Base-by-base conservation (phyloP, 2,329 filamentous ascomycete species). In the Sclerotinia spermophila region DNA sequence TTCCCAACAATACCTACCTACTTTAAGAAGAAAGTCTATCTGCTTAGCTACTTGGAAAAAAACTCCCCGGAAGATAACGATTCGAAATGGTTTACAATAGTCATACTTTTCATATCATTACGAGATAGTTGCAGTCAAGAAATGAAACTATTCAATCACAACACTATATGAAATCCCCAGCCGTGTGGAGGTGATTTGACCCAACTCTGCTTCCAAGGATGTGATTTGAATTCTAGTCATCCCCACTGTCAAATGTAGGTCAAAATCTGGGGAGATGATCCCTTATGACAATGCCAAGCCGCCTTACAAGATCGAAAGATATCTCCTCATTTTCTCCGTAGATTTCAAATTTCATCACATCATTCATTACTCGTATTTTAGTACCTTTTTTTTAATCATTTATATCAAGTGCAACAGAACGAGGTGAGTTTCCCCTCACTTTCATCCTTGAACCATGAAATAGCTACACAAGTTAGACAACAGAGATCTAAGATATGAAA, bases 381-480 rank as follows among this genome's bases (percentile, higher is more conserved):
- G 33, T 38, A 38, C 21, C 24, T 27, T 40, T 27, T 40, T 40
- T 15, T 24, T n/a, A 21, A 58, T 17, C 17, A 8, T n/a, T 21
- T 19, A 11, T 13, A 30, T 53, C 62, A 53, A 40, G 62, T 53
- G 45, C 30, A 38, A 44, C 33, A n/a, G 33, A 21, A 40, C 15
- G 33, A 53, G 33, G 27, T 33, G 24, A 6, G 21, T 21, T 51
- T 6, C 61, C 38, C 61, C 61, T 65, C 61, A 53, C 45, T 53
- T 65, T 53, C 45, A 65, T 10, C 61, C 45, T 40, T 65, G 61
- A 65, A 53, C 61, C 61, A 40, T 65, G 61, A n/a, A 53, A 38
- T 53, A 19, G 15, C 11, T 15, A 21, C 33, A 53, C 44, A 17
- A 51, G 2, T 51, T 21, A 27, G 35, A 38, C 33, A 53, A 65